These are phyloP conservation scores for Penicillium lividum DNA, from an alignment of 495 filamentous ascomycete genomes.

Conservation along the genomic window DNA sequence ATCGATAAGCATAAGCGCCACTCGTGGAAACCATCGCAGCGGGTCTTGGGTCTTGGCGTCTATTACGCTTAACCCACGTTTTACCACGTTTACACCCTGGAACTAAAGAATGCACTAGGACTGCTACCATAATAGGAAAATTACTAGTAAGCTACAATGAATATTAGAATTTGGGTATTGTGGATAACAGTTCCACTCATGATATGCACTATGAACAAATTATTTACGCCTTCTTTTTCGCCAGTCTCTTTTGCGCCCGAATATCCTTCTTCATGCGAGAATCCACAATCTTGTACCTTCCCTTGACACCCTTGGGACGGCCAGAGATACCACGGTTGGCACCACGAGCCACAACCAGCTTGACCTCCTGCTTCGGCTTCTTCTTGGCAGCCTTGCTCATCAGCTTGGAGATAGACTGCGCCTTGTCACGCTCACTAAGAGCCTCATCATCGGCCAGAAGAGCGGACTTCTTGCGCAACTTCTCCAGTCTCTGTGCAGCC, in stretches of 20 bases:
- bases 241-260: constrained; percentile 80
- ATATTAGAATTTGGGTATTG: neutral
- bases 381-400: constrained; percentile 82
- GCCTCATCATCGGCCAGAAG: constrained; percentile 83
- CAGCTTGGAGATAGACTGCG: constrained; percentile 75
- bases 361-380: constrained; percentile 80
- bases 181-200: neutral
- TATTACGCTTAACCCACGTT: constrained; percentile 1
- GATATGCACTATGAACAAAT: constrained; percentile 27
- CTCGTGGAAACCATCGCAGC: constrained; percentile 24
- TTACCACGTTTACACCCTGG: constrained; percentile 2
- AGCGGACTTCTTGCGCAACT: constrained; percentile 91
- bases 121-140: neutral
- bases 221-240: constrained; percentile 58
- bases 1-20: constrained; percentile 35
- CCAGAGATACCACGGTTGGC: constrained; percentile 78
- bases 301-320: constrained; percentile 87
- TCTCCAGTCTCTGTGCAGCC: constrained; percentile 85
- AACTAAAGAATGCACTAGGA: neutral
- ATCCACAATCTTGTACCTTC: constrained; percentile 99
- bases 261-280: constrained; percentile 97
- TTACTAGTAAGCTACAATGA: neutral
- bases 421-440: constrained; percentile 93
- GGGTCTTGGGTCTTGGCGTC: constrained; percentile 5
- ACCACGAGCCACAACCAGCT: constrained; percentile 86